Evolutionary conservation across 2,329 filamentous ascomycete genomes (phyloP).

Genomic region (Curvularia verruculosa): DNA sequence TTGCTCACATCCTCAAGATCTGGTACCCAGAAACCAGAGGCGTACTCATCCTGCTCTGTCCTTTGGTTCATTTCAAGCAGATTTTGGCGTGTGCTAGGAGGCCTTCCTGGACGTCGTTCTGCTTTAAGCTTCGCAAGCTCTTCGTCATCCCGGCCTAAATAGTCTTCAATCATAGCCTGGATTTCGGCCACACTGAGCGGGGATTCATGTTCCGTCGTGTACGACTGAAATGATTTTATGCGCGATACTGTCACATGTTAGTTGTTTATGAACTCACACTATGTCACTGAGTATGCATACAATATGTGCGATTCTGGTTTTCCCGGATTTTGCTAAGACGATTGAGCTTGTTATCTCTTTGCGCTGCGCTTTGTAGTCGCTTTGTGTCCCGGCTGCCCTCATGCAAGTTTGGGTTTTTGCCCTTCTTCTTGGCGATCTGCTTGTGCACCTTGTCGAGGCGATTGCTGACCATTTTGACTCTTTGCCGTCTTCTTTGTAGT

Average conservation of each 20-base stretch:
- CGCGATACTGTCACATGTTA: conserved; percentile 62
- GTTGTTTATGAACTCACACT: not conserved
- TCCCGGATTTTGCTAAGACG: conserved; percentile 71
- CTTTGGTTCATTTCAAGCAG: conserved; percentile 74
- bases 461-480: conserved; percentile 52
- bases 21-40: conserved; percentile 84
- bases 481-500: conserved; percentile 13
- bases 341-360: conserved; percentile 81
- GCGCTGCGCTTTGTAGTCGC: conserved; percentile 76
- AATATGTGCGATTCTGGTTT: conserved; percentile 75
- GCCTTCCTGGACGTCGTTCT: conserved; percentile 76
- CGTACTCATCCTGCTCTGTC: conserved; percentile 77
- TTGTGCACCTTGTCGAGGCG: conserved; percentile 84
- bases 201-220: conserved; percentile 60
- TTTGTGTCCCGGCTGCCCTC: conserved; percentile 87
- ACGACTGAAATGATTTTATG: conserved; percentile 74
- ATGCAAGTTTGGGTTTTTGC: conserved; percentile 76
- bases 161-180: conserved; percentile 57
- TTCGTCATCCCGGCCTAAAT: conserved; percentile 69
- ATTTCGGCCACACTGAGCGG: conserved; percentile 60
- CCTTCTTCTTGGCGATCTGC: conserved; percentile 86
- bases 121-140: conserved; percentile 71
- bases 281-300: conserved; percentile 55
- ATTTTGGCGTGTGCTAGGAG: conserved; percentile 77
- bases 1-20: conserved; percentile 74